Base-by-base conservation (phyloP, 1,139 yeast species). In the Kurtzmaniella quercitrusa region DNA sequence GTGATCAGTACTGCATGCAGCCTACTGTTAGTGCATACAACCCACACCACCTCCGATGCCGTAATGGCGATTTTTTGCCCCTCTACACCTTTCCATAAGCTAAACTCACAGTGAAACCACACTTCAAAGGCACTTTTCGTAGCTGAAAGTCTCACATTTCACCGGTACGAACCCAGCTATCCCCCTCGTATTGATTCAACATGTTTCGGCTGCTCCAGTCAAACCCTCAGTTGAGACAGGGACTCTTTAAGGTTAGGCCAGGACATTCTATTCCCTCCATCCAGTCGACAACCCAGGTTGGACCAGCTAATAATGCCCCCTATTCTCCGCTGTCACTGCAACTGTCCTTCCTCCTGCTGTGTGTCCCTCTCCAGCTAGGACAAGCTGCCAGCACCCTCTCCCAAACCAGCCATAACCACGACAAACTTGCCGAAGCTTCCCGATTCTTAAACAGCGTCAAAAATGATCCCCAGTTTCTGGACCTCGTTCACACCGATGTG, bases 401-500 rank as follows among this genome's bases (percentile, higher is more conserved):
- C 5, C 31, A 27, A 27, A 6, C 14, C 14, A n/a, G 31, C 10
- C 31, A 27, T 27, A 27, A 27, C 14, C 31, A 34, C 23, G 37
- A 34, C 3, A 34, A 34, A 16, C 14, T 34, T 16, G 23, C 19
- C 19, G 37, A 34, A 17, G 37, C 37, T 16, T 17, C 21, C 12
- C 19, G 42, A 2, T 55, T 53, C 40, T 43, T 54, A 25, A 50
- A 49, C 34, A 52, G 50, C 36, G 52, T 60, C 10, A 51, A 54
- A 41, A 50, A 52, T 27, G 67, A 64, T 44, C 65, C 67, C 0
- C 38, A 62, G 7, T 44, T 61, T 21, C 49, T 49, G 15, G 60
- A 56, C 10, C 58, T 54, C 18, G 41, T 54, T 15, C 58, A 54
- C 23, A 50, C 51, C 15, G 69, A 63, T 11, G 31, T 27, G 14